Conservation (phyloP, 495 filamentous ascomycete genomes). For the Neurospora sublineolata region DNA sequence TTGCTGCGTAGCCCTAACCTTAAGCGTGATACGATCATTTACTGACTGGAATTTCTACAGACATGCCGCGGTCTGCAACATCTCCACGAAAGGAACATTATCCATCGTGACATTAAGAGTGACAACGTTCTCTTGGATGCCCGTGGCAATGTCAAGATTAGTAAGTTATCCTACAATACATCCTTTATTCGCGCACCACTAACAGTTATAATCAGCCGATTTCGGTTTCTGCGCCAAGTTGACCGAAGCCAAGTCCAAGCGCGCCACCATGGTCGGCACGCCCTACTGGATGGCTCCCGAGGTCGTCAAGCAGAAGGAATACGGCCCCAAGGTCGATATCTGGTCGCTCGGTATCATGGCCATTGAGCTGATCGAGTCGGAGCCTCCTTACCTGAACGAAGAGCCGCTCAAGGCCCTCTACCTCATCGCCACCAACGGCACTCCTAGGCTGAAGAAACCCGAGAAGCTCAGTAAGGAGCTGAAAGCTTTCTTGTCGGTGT, state of each 20-base stretch:
- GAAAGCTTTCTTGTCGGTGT: conserved; percentile 89
- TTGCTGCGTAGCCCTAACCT: background rate
- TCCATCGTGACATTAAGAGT: conserved; percentile 98
- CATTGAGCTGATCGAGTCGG: conserved; percentile 99
- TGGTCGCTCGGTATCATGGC: conserved; percentile 99
- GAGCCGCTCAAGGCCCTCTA: conserved; percentile 95
- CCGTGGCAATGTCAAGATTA: conserved; percentile 94
- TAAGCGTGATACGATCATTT: conserved; percentile 14
- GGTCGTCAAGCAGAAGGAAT: conserved; percentile 98
- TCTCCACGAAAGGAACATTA: conserved; percentile 89
- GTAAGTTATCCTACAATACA: conserved; percentile 40
- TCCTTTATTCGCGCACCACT: conserved; percentile 14
- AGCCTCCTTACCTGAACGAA: conserved; percentile 95
- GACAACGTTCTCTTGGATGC: conserved; percentile 94
- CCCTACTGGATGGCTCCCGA: conserved; percentile 99
- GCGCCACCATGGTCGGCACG: conserved; percentile 97
- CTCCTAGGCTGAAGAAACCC: conserved; percentile 90
- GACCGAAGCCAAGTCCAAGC: conserved; percentile 91
- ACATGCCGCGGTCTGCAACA: conserved; percentile 93
- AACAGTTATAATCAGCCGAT: conserved; percentile 52
- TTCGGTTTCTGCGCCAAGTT: conserved; percentile 99
- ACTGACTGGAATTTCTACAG: conserved; percentile 34
- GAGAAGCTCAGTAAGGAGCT: conserved; percentile 94
- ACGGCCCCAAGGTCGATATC: conserved; percentile 95
- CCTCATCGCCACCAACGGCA: conserved; percentile 95